Percentiles rank a stretch among this genome's conserved stretches.
Evolutionary conservation across 2,329 filamentous ascomycete species (phyloP).

Genomic region (Fusarium tuaranense): DNA sequence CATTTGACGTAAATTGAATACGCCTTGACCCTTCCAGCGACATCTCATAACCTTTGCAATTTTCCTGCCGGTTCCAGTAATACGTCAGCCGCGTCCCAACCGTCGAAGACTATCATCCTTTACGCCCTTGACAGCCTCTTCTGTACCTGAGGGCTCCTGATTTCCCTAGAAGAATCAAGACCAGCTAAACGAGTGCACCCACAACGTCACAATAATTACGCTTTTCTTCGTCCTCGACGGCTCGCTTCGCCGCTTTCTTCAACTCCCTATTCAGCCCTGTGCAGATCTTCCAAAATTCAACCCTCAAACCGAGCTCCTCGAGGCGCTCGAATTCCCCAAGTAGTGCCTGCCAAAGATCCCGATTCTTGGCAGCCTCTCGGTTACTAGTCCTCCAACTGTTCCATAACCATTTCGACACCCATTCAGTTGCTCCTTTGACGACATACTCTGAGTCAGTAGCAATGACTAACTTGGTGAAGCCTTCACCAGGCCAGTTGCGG

Average conservation of each 20-base stretch:
- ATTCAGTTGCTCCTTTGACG: constrained; percentile 16
- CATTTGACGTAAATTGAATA: background rate
- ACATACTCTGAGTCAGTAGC: constrained; percentile 44
- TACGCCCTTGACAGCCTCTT: background rate
- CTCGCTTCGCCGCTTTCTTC: constrained; percentile 48
- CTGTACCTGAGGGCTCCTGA: background rate
- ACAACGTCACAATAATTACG: background rate
- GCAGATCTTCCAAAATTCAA: constrained; percentile 59
- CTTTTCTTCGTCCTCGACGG: constrained; percentile 19
- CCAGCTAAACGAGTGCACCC: background rate
- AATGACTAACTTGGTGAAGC: constrained; percentile 53
- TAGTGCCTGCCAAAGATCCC: constrained; percentile 64
- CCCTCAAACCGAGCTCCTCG: constrained; percentile 44
- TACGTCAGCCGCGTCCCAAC: background rate
- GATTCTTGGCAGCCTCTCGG: constrained; percentile 57
- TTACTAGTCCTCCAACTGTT: constrained; percentile 57
- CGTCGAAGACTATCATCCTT: background rate
- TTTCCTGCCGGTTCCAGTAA: background rate
- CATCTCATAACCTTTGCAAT: too few relatives aligned
- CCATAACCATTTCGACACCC: constrained; percentile 31
- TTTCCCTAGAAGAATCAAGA: background rate
- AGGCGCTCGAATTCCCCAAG: constrained; percentile 53
- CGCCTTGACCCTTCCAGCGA: background rate
- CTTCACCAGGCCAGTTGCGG: constrained; percentile 44
- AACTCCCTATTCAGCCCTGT: too few relatives aligned